Percentiles rank a stretch among this genome's conserved stretches.
These are phyloP conservation scores for Erigeron canadensis DNA, from an alignment of 129 eudicot genomes.

Conservation along the genomic window DNA sequence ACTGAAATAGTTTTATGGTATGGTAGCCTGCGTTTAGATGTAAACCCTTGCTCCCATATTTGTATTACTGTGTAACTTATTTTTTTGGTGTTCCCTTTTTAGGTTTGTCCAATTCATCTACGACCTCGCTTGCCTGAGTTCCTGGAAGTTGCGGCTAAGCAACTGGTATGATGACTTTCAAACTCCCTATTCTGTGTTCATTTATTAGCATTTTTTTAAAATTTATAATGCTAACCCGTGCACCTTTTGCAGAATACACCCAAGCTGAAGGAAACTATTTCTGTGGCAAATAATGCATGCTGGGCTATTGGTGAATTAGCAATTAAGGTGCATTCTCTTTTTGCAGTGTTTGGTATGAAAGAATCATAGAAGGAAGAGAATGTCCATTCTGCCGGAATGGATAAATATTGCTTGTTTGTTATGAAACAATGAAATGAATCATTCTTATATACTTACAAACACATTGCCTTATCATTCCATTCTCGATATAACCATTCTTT, in stretches of 20 bases:
- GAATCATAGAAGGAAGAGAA: too few species aligned
- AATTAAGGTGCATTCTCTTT: constrained; percentile 57
- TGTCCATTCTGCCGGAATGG: too few species aligned
- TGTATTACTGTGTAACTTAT: constrained; percentile 4
- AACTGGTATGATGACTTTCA: constrained; percentile 55
- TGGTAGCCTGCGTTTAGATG: not conserved
- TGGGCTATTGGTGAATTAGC: constrained; percentile 99
- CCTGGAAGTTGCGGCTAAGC: constrained; percentile 81
- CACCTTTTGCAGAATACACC: constrained; percentile 55
- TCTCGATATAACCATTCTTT: too few species aligned
- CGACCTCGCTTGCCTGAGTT: constrained; percentile 76
- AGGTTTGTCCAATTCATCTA: constrained; percentile 92
- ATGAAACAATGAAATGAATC: too few species aligned
- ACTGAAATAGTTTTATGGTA: not conserved
- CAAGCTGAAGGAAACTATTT: constrained; percentile 79
- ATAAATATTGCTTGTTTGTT: too few species aligned
- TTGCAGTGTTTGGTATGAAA: too few species aligned
- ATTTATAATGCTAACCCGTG: not conserved
- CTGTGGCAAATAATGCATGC: constrained; percentile 99
- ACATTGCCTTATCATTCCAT: too few species aligned
- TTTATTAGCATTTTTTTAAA: not conserved
- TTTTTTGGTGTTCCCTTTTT: constrained; percentile 17
- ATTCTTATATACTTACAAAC: too few species aligned
- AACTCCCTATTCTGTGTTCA: not conserved
- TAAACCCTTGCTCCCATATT: constrained; percentile 1